These are phyloP conservation scores for Hibiscus tridactylites DNA, from an alignment of 345 rosid genomes.

Conservation along the genomic window DNA sequence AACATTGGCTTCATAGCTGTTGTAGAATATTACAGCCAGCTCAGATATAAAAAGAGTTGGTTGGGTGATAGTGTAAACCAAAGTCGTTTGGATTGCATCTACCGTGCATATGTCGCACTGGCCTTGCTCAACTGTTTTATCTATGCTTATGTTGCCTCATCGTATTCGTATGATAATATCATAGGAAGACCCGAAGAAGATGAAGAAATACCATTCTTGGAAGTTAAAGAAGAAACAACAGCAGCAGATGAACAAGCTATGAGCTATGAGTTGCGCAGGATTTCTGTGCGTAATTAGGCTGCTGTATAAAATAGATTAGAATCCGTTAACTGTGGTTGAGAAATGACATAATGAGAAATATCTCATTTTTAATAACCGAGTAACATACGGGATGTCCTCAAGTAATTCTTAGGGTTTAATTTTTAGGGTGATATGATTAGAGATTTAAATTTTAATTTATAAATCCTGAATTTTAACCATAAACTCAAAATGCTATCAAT, in stretches of 20 bases:
- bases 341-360: too few relatives aligned
- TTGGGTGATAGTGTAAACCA: neutral
- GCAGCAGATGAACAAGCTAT: neutral
- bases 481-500: too few relatives aligned
- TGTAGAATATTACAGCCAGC: neutral
- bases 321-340: too few relatives aligned
- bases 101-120: neutral
- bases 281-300: neutral
- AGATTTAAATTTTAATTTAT: too few relatives aligned
- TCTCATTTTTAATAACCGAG: too few relatives aligned
- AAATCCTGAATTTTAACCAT: too few relatives aligned
- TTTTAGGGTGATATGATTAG: too few relatives aligned
- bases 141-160: neutral
- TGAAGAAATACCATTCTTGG: neutral
- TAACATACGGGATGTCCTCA: too few relatives aligned
- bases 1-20: neutral
- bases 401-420: too few relatives aligned
- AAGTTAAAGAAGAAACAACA: neutral
- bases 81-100: neutral
- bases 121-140: neutral
- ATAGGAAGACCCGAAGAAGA: neutral
- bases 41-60: neutral
- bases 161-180: neutral
- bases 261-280: neutral
- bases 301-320: neutral